Evolutionary conservation across 2,329 filamentous ascomycete genomes (phyloP).

Genomic region (Diaporthe sp.): DNA sequence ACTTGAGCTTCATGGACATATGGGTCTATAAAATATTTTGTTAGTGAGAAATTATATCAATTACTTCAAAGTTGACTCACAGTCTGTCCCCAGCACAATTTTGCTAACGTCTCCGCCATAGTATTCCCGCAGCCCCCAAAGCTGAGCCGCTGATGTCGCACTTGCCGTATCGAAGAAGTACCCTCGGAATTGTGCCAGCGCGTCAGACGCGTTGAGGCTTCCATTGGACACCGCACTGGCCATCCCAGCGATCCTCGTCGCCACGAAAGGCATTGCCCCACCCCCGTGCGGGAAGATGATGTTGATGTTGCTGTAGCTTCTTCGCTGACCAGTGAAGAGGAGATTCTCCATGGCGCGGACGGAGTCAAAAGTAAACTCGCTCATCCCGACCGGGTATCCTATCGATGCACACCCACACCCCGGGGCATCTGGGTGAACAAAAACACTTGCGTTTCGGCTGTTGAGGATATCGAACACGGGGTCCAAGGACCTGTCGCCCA

Average conservation of each 20-base stretch:
- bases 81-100: not conserved
- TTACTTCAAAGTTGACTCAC: not conserved
- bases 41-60: not conserved
- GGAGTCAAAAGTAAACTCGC: not conserved
- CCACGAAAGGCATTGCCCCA: not conserved
- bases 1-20: not conserved
- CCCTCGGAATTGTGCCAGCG: not conserved
- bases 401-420: not conserved
- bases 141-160: not conserved
- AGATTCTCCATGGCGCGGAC: conserved; percentile 16
- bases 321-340: not conserved
- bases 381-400: conserved; percentile 5
- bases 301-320: not conserved
- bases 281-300: not conserved
- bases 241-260: not conserved
- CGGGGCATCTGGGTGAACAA: not conserved
- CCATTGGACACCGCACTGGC: not conserved
- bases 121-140: not conserved
- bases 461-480: not conserved
- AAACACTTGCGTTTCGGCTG: not conserved
- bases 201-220: not conserved
- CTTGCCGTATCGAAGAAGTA: conserved; percentile 4
- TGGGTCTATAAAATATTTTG: not conserved
- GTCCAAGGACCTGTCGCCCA: not conserved
- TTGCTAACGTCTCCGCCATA: conserved; percentile 7